Evolutionary conservation across 768 basidiomycete genomes (phyloP).

Genomic region (Boletus rubescentipes): DNA sequence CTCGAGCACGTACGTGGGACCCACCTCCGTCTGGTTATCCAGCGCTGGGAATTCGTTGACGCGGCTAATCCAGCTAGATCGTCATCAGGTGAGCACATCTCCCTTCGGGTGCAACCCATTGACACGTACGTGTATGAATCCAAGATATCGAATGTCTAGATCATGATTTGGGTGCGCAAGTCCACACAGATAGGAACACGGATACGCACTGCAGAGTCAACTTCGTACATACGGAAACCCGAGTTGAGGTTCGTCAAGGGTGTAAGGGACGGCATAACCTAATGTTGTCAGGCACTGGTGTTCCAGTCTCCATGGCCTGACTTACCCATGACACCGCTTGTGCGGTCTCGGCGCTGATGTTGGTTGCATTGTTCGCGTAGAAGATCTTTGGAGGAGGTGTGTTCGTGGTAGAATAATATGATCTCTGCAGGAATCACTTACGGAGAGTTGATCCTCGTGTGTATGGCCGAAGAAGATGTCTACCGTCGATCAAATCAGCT

Average conservation of each 20-base stretch:
- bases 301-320: not conserved
- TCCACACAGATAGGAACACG: too few relatives aligned
- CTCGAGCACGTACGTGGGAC: constrained; percentile 59
- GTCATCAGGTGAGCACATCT: not conserved
- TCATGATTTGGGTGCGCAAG: not conserved
- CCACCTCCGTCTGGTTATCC: constrained; percentile 52
- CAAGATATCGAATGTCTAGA: constrained; percentile 70
- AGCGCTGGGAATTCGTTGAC: constrained; percentile 56
- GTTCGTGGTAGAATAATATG: too few relatives aligned
- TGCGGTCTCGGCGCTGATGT: constrained; percentile 53
- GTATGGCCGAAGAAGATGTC: constrained; percentile 74
- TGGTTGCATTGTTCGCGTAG: constrained; percentile 68
- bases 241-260: constrained; percentile 70
- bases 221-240: constrained; percentile 54
- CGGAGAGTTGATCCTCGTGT: constrained; percentile 67
- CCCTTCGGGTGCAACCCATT: too few relatives aligned
- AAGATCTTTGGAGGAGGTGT: constrained; percentile 46
- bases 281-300: not conserved
- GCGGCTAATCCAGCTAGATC: constrained; percentile 58
- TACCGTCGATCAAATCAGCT: constrained; percentile 16
- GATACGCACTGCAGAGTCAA: constrained; percentile 34
- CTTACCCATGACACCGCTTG: constrained; percentile 47
- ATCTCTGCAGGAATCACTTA: constrained; percentile 21
- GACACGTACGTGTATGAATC: constrained; percentile 67
- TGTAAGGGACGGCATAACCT: constrained; percentile 55